phyloP scores from a whole-genome alignment of 306 rosid species.

The Hylodesmum podocarpum region DNA sequence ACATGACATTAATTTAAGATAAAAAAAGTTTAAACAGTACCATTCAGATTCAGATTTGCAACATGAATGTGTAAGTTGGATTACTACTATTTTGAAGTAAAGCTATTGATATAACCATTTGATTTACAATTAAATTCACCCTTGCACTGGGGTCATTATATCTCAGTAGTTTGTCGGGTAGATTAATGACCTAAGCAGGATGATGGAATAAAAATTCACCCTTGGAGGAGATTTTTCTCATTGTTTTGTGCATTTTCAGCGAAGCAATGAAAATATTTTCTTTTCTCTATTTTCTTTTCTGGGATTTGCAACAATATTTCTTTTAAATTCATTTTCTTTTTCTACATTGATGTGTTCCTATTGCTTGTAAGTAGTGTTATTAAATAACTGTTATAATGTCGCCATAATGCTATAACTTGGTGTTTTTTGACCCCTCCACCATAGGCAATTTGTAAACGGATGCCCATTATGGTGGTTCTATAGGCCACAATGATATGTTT shows the following conservation, averaged over 20 bases:
- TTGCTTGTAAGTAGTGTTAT: not conserved
- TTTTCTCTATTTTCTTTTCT: not conserved
- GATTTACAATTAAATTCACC: not conserved
- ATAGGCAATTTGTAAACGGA: too few relatives aligned
- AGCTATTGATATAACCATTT: not conserved
- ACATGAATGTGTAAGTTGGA: not conserved
- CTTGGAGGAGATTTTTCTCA: not conserved
- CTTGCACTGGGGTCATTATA: not conserved
- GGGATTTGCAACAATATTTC: not conserved
- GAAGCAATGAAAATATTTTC: not conserved
- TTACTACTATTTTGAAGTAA: not conserved
- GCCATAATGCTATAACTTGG: too few relatives aligned
- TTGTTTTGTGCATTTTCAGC: not conserved
- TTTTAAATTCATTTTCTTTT: not conserved
- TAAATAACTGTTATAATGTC: too few relatives aligned
- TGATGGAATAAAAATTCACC: too few relatives aligned
- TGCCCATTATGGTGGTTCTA: too few relatives aligned
- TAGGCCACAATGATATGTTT: too few relatives aligned
- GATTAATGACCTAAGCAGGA: not conserved
- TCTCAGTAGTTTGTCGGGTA: not conserved
- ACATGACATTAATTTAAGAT: not conserved
- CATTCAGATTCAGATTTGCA: not conserved
- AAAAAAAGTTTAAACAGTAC: not conserved
- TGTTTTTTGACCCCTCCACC: too few relatives aligned
- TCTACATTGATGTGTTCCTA: not conserved